These are phyloP conservation scores for Sherardia arvensis DNA, from an alignment of 257 asterid genomes.

Conservation along the genomic window DNA sequence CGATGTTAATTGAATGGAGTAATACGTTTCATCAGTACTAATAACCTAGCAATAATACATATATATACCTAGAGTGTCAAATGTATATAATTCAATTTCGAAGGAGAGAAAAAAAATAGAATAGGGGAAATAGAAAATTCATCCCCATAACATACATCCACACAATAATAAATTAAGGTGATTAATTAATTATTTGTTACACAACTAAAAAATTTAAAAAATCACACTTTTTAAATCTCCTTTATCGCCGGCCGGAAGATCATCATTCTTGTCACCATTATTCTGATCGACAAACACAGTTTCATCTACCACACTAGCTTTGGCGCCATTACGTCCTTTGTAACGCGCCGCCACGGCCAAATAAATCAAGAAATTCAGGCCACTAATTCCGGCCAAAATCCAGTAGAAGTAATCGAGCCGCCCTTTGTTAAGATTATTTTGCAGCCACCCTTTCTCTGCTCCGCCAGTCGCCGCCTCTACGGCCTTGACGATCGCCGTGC, in stretches of 20 bases:
- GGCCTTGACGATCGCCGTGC: slow-evolving; percentile 53
- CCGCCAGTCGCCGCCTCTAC: slow-evolving; percentile 40
- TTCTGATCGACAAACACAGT: slow-evolving; percentile 6
- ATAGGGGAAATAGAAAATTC: background rate
- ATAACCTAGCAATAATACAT: too few relatives aligned
- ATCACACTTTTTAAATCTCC: slow-evolving; percentile 4
- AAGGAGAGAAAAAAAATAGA: too few relatives aligned
- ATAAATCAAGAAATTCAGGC: slow-evolving; percentile 45
- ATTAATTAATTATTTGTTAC: too few relatives aligned
- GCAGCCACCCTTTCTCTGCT: slow-evolving; percentile 46
- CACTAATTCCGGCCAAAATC: slow-evolving; percentile 48
- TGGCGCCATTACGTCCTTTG: slow-evolving; percentile 27
- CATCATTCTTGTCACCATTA: background rate
- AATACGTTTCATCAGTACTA: too few relatives aligned
- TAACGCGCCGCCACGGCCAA: slow-evolving; percentile 32
- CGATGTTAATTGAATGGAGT: too few relatives aligned
- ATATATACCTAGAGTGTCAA: too few relatives aligned
- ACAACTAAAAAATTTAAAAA: background rate
- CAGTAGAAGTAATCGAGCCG: slow-evolving; percentile 55
- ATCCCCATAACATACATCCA: background rate
- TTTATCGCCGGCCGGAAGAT: background rate
- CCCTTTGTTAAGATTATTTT: slow-evolving; percentile 40
- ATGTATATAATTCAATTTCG: too few relatives aligned
- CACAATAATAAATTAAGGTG: too few relatives aligned
- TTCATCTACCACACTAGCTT: slow-evolving; percentile 24